Evolutionary conservation across 2,329 filamentous ascomycete species (phyloP), one percentile per base, ranked within the genome.

Genomic region (Truncatella angustata): DNA sequence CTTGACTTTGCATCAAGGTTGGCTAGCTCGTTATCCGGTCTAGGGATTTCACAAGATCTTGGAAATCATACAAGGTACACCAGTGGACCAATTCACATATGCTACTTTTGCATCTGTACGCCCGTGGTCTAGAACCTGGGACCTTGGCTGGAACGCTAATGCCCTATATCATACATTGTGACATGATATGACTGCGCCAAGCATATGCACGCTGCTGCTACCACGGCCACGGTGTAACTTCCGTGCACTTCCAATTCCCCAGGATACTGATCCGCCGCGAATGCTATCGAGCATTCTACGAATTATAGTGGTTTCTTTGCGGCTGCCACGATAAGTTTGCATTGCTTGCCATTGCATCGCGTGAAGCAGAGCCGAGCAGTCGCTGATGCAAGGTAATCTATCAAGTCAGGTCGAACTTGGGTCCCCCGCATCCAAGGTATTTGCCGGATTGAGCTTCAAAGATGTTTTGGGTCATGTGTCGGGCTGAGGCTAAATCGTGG

Each of bases 401-500:
- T 49, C 34, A 18, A 24, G n/a, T 34, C 20, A 30, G 34, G n/a
- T 49, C 45, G 32, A 49, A 49, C 37, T 16, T 10, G 45, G 45
- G 12, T 10, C 20, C 32, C 45, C 45, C 21, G 30, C 20, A 23
- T 18, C 45, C 23, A 35, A n/a, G 28, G 44, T 18, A 37, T 49
- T 34, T 49, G 30, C 45, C 32, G 28, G 32, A 49, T 49, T 37
- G 45, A 24, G 45, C 5, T 14, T 18, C 30, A 39, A 21, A 37
- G 45, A 24, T 49, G 45, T 49, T 34, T 34, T 49, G 23, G 36
- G 36, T 50, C 47, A 50, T 36, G 24, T 35, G 47, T 21, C 21
- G 14, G 12, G 35, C 47, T 20, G 36, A 34, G 47, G 47, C 35
- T 40, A 50, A 40, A 43, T 40, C n/a, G 26, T 14, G 9, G 12